Percentiles rank a stretch among this genome's conserved stretches.
Conservation (phyloP, 257 asterid species). For the Solanum gracilifrons region DNA sequence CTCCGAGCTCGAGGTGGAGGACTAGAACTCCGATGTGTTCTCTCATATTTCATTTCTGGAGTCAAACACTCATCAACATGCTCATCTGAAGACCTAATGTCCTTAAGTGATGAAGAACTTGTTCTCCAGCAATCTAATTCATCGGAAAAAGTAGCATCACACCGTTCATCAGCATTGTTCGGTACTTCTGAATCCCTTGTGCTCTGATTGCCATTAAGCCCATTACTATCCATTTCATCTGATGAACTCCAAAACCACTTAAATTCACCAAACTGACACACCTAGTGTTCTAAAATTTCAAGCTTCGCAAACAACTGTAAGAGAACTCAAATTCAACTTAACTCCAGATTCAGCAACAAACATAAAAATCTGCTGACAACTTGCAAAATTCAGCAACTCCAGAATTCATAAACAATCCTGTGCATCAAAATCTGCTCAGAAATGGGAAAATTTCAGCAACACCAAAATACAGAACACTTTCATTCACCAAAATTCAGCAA, state of each 20-base stretch:
- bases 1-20: conserved; percentile 26
- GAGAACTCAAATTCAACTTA: not conserved
- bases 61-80: conserved; percentile 39
- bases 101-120: conserved; percentile 8
- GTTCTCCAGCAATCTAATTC: conserved; percentile 12
- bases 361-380: not conserved
- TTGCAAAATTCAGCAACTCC: not conserved
- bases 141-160: conserved; percentile 1
- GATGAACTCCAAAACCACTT: conserved; percentile 9
- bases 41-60: conserved; percentile 20
- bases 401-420: not conserved
- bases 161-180: conserved; percentile 5
- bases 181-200: conserved; percentile 4
- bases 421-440: not conserved
- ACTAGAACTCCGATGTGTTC: conserved; percentile 16
- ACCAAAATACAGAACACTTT: conserved; percentile 5
- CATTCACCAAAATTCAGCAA: not conserved
- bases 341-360: conserved; percentile 1
- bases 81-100: conserved; percentile 17
- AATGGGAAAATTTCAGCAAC: not conserved
- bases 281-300: not conserved
- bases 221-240: conserved; percentile 41
- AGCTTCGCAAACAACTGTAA: not conserved
- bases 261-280: not conserved
- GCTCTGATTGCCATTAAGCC: conserved; percentile 8